Base-by-base conservation (phyloP, 805 yeast genomes). In the Phaffomyces thermotolerans region DNA sequence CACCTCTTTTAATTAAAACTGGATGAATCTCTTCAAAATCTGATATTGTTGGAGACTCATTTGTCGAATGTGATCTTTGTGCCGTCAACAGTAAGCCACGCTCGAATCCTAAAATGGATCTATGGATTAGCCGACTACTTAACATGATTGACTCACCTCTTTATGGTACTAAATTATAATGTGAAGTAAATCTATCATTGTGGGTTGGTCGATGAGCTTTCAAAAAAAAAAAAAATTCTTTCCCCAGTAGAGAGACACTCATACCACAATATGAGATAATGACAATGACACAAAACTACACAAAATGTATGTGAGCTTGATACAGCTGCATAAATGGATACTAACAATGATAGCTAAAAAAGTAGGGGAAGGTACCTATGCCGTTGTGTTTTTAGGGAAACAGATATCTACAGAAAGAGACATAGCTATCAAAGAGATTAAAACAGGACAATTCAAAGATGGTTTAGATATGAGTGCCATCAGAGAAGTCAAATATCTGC, bases 361-460 rank as follows among this genome's bases (percentile, higher is more conserved):
- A 59, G 97, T 93, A 25, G 99, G 99, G 59, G 99, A 93, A 66
- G 99, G 99, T 65, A 93, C 99, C 0, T 93, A 91, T 68, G 99
- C 99, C 38, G 95, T 90, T 44, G 99, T 93, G 6, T 88, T 81
- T 56, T 71, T 90, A 14, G 98, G 98, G 2, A 78, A 72, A 34
- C 84, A 84, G 58, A 52, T 69, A 12, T 69, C 65, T 39, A 73
- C 78, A 25, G 65, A 62, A 6, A 64, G 90, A 42, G 70, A 72
- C 41, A 82, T 93, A 30, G 99, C 99, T 51, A 82, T 95, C 47
- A 93, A 93, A 59, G 96, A 89, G 68, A 93, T 93, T 71, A 93
- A 93, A 57, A 84, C 95, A 0, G 95, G 95, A 2, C 81, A 84
- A 47, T 90, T 90, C 68, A 88, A 89, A 61, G 98, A 93, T 66